These are phyloP conservation scores for Zasmidium cellare DNA, from an alignment of 2,329 filamentous ascomycete species.

Conservation along the genomic window DNA sequence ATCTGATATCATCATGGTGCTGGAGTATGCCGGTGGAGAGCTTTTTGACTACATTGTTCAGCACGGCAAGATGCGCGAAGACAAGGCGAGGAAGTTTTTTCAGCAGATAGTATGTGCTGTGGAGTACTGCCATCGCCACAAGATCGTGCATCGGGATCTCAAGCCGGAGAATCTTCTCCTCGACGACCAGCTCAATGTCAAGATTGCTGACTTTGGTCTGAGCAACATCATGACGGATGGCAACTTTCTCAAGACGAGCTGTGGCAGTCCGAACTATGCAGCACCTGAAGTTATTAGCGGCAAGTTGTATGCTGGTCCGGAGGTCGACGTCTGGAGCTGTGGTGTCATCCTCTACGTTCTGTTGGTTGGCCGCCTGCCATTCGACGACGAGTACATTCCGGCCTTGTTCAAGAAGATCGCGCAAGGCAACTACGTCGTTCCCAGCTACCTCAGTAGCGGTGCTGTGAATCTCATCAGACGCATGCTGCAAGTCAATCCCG, in stretches of 20 bases:
- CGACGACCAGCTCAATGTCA: conserved; percentile 94
- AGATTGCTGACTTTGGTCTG: conserved; percentile 97
- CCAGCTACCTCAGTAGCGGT: conserved; percentile 84
- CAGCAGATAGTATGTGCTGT: conserved; percentile 99
- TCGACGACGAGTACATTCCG: conserved; percentile 98
- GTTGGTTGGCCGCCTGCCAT: conserved; percentile 72
- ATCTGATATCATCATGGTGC: conserved; percentile 96
- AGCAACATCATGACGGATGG: conserved; percentile 99
- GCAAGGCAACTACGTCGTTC: conserved; percentile 88
- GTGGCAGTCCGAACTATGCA: conserved; percentile 96
- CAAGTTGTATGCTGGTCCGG: conserved; percentile 93
- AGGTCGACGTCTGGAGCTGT: conserved; percentile 97
- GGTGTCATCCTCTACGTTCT: conserved; percentile 67
- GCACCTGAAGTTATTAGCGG: conserved; percentile 97
- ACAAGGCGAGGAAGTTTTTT: conserved; percentile 94
- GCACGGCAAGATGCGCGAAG: conserved; percentile 86
- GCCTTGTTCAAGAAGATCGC: conserved; percentile 97
- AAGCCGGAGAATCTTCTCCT: conserved; percentile 97
- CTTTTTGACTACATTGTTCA: conserved; percentile 98
- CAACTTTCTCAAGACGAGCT: conserved; percentile 98
- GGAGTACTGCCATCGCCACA: conserved; percentile 97
- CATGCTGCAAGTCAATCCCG: conserved; percentile 94
- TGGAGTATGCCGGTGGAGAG: conserved; percentile 95
- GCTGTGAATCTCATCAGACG: conserved; percentile 80
- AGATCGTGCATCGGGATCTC: conserved; percentile 95